These are phyloP conservation scores for Bipolaris oryzae DNA, from an alignment of 2,329 filamentous ascomycete species.

Conservation along the genomic window DNA sequence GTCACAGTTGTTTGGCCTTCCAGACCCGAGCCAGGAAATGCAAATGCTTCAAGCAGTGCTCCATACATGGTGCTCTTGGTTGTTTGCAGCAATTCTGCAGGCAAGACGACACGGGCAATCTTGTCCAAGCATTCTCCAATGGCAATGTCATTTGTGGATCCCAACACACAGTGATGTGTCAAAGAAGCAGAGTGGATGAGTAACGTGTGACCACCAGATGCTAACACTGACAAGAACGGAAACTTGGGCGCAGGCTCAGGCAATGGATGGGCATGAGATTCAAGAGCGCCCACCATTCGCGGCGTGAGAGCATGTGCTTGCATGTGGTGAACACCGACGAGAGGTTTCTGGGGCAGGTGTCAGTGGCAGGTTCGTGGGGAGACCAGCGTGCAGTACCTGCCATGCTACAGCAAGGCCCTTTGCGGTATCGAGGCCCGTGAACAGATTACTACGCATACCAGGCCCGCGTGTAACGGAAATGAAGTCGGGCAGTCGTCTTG, in stretches of 20 bases:
- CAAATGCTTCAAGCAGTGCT: conserved; percentile 77
- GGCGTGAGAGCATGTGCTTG: conserved; percentile 93
- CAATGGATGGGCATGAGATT: conserved; percentile 20
- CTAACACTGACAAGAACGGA: conserved; percentile 86
- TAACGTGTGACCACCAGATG: conserved; percentile 91
- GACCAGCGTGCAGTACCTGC: conserved; percentile 52
- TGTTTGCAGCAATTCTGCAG: conserved; percentile 60
- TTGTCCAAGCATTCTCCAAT: conserved; percentile 92
- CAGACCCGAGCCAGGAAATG: conserved; percentile 62
- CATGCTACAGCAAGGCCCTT: conserved; percentile 87
- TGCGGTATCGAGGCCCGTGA: conserved; percentile 78
- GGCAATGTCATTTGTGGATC: conserved; percentile 78
- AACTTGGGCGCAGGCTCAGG: conserved; percentile 61
- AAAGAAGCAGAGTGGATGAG: conserved; percentile 75
- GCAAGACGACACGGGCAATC: conserved; percentile 76
- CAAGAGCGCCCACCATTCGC: conserved; percentile 71
- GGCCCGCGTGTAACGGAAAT: conserved; percentile 90
- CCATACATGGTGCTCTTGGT: conserved; percentile 77
- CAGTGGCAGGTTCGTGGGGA: not conserved
- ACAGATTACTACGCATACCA: conserved; percentile 81
- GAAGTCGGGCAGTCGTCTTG: conserved; percentile 69
- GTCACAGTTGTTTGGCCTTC: conserved; percentile 4
- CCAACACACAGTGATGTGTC: conserved; percentile 74
- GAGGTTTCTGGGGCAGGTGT: conserved; percentile 60
- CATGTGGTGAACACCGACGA: conserved; percentile 95